Percentiles rank a stretch among this genome's conserved stretches.
phyloP scores from a whole-genome alignment of 257 asterid species.

The Solanum chiquidenum region DNA sequence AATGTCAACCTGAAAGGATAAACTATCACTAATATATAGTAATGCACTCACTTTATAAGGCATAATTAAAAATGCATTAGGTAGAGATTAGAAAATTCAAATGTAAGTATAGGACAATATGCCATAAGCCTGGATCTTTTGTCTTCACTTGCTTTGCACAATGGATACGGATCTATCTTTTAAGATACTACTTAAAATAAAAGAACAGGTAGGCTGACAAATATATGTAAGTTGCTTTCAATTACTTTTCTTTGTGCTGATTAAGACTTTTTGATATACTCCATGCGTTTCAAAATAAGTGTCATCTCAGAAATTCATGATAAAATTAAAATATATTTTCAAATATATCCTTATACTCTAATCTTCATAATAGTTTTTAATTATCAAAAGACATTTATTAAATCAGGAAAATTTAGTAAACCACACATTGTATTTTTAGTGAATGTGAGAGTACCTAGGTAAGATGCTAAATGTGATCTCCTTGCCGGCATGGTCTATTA shows the following conservation, averaged over 20 bases:
- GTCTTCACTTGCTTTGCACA: neutral
- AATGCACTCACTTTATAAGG: neutral
- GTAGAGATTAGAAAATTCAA: neutral
- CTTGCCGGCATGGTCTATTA: neutral
- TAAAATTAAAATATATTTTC: no score
- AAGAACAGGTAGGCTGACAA: neutral
- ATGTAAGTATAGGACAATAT: conserved; percentile 4
- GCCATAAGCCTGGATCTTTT: neutral
- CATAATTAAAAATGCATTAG: neutral
- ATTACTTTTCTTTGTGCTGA: neutral
- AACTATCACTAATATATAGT: neutral
- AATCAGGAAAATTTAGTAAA: neutral
- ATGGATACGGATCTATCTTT: neutral
- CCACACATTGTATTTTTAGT: no score
- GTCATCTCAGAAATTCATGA: neutral
- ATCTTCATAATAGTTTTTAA: neutral
- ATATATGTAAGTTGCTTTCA: neutral
- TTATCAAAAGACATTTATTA: neutral
- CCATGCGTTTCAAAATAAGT: no score
- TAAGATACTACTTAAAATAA: neutral
- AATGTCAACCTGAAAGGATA: neutral
- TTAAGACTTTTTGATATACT: neutral
- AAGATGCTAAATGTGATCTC: neutral
- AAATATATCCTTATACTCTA: neutral
- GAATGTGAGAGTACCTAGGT: neutral